Evolutionary conservation across 805 yeast genomes (phyloP), one percentile per base, ranked within the genome.

Genomic region (Metschnikowia picachoensis): DNA sequence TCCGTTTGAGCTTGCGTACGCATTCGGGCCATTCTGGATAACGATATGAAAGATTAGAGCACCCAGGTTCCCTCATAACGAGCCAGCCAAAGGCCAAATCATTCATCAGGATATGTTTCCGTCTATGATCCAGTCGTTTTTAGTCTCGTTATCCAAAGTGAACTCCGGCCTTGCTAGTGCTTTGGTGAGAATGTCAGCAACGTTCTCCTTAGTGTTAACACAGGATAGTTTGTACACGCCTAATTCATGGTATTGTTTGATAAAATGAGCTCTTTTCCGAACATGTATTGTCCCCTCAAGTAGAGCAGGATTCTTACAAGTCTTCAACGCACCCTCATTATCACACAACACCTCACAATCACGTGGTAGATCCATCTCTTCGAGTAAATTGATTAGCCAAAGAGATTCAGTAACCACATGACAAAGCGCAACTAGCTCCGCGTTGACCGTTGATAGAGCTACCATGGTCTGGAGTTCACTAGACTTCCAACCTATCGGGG

Each of bases 161-260:
- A 38, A 31, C 29, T 28, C 11, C 12, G 35, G 30, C 15, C 32
- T 39, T 7, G 36, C n/a, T 4, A 39, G 32, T 7, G 42, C 17
- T 33, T 39, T 39, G 17, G 43, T 39, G 6, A 39, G 37, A 4
- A 39, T 39, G 27, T 39, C 43, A 32, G 43, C 37, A 14, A 33
- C n/a, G 37, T 33, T 39, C 42, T 16, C 34, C 29, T 39, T 39
- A 9, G 43, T 39, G n/a, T 39, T 32, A 7, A 39, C 37, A n/a
- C 33, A 39, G 32, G 28, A 15, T 20, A 35, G 35, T 3, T 41
- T 30, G 20, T 28, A 15, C 39, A 34, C n/a, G 4, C 37, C 43
- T 32, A 32, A 33, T 32, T 33, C 43, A 16, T 39, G 12, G 15
- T 33, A 39, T 11, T 35, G 44, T 14, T 39, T 32, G 6, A 39